Evolutionary conservation across 805 yeast genomes (phyloP), one percentile per base, ranked within the genome.

Genomic region (Candida parachauliodes): DNA sequence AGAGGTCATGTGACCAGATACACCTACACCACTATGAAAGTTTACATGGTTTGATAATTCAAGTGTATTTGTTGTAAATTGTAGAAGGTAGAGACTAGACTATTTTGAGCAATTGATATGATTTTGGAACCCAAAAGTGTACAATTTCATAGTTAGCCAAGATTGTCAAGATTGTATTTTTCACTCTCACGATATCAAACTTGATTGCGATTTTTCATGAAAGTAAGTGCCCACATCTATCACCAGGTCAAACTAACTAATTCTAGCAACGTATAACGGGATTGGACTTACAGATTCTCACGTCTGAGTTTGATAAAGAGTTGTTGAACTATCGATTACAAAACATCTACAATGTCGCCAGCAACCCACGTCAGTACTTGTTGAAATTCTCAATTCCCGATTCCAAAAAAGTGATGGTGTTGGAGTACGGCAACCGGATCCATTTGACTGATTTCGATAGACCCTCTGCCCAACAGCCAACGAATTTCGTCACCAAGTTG

Each of bases 361-460:
- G 79, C 24, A 82, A 87, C 4, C 68, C 72, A 8, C 75, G 89
- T 37, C 88, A 86, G 39, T 88, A 81, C 51, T 60, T 88, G 36
- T 62, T 89, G 44, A 88, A 87, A 57, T 91, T 89, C 54, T 79
- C 86, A 27, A 64, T 81, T 28, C 94, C 95, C 1, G 94, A 88
- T 50, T 81, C 88, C 4, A 91, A 88, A 59, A 72, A 79, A 42
- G 77, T 73, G 30, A 59, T 89, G 18, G 79, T 89, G 4, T 68
- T 89, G 6, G 97, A 91, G 52, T 86, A 91, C 37, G 98, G 98
- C 0, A 79, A 83, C 57, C 78, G 88, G 45, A 60, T 83, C 19
- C 91, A 89, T 57, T 50, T 79, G 37, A 85, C 97, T 0, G 84
- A 81, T 15, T 91, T 77, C 52, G 86, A 85, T 33, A 74, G 96